phyloP scores from a whole-genome alignment of 352 stramenopile species.

The Stramenopiles sp. region DNA sequence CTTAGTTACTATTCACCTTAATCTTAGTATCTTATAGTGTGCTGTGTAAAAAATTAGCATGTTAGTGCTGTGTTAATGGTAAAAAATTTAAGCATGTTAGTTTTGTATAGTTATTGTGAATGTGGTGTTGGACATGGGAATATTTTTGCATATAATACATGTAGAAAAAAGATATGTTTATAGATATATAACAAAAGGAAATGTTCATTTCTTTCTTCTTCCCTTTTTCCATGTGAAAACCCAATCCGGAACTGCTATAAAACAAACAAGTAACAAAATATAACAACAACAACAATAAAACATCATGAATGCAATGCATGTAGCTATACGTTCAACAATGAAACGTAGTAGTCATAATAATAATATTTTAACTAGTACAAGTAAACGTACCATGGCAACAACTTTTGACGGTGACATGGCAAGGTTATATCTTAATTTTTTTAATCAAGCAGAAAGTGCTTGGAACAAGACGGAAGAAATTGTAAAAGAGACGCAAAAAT shows the following conservation, averaged over 20 bases:
- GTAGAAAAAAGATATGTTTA: no score
- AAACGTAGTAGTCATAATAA: constrained; percentile 7
- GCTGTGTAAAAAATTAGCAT: no score
- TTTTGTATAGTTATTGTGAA: no score
- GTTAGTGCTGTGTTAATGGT: no score
- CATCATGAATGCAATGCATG: constrained; percentile 1
- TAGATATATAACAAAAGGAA: no score
- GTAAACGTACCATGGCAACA: constrained; percentile 1
- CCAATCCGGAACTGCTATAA: constrained; percentile 3
- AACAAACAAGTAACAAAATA: constrained; percentile 4
- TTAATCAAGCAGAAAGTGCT: constrained; percentile 6
- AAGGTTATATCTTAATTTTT: constrained; percentile 6
- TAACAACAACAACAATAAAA: constrained; percentile 8
- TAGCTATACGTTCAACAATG: constrained; percentile 6
- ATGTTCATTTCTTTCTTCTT: not conserved
- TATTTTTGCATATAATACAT: no score
- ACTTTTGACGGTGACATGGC: not conserved
- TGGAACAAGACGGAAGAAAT: constrained; percentile 6
- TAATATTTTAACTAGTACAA: constrained; percentile 8
- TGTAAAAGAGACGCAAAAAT: constrained; percentile 1
- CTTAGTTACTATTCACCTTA: no score
- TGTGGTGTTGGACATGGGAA: no score
- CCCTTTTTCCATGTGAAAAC: constrained; percentile 3
- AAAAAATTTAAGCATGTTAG: no score
- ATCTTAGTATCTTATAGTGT: no score